Conservation (phyloP, 169 alveolate genomes). For the Besnoitia besnoiti region DNA sequence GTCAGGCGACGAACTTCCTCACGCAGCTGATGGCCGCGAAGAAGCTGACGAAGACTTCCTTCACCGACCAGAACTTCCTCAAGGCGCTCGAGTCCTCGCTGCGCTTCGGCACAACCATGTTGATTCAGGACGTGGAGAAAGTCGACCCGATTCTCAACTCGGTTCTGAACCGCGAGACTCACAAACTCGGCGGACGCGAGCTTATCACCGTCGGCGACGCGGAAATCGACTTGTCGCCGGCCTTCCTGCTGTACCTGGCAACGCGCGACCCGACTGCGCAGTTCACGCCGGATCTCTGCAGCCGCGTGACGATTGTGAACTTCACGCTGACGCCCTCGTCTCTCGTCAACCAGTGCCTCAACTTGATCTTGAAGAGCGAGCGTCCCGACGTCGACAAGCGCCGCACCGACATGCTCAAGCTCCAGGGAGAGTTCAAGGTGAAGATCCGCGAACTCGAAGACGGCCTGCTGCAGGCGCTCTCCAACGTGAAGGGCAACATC, state of each 20-base stretch:
- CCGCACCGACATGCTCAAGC: slow-evolving; percentile 91
- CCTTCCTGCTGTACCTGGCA: slow-evolving; percentile 93
- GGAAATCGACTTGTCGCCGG: slow-evolving; percentile 95
- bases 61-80: slow-evolving; percentile 87
- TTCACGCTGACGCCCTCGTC: slow-evolving; percentile 96
- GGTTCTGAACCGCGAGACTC: slow-evolving; percentile 95
- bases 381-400: slow-evolving; percentile 96
- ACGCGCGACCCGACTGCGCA: slow-evolving; percentile 94
- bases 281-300: slow-evolving; percentile 97
- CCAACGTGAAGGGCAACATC: slow-evolving; percentile 95
- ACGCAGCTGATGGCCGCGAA: slow-evolving; percentile 84
- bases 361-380: slow-evolving; percentile 92
- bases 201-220: slow-evolving; percentile 96
- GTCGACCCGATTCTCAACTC: slow-evolving; percentile 91
- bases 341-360: slow-evolving; percentile 92
- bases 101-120: slow-evolving; percentile 95
- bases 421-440: slow-evolving; percentile 88
- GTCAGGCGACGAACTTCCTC: slow-evolving; percentile 88
- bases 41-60: slow-evolving; percentile 88
- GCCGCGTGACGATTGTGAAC: slow-evolving; percentile 97
- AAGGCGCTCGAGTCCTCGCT: slow-evolving; percentile 92
- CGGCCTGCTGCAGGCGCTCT: slow-evolving; percentile 91
- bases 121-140: slow-evolving; percentile 95
- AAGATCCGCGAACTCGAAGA: slow-evolving; percentile 96
- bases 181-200: slow-evolving; percentile 95